phyloP scores from a whole-genome alignment of 2,329 filamentous ascomycete species.

The Dryadomyces sulphureus region DNA sequence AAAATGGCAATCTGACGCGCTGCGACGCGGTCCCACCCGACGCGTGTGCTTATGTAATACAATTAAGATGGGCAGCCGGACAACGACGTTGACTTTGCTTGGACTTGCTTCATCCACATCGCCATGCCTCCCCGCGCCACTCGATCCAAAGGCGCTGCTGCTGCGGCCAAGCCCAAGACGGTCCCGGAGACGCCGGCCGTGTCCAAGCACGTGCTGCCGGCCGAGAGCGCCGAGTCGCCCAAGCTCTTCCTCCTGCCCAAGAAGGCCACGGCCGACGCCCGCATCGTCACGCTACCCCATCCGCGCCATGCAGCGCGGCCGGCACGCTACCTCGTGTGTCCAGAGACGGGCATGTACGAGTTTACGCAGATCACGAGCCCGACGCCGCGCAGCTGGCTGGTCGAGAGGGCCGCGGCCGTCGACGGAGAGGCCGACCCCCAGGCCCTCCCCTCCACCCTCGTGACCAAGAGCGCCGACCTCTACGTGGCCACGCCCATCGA shows the following conservation, averaged over 20 bases:
- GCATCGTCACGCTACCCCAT: constrained; percentile 44
- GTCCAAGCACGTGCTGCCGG: constrained; percentile 26
- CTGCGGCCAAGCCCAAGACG: constrained; percentile 16
- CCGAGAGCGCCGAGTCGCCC: constrained; percentile 27
- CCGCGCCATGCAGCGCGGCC: constrained; percentile 36
- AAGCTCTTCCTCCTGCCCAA: constrained; percentile 47
- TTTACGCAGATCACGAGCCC: constrained; percentile 43
- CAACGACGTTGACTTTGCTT: not conserved
- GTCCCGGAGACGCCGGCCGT: constrained; percentile 14
- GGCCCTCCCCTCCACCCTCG: constrained; percentile 16
- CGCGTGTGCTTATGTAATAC: constrained; percentile 7
- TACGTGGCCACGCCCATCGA: constrained; percentile 76
- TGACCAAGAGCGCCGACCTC: constrained; percentile 57
- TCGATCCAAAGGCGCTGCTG: constrained; percentile 24
- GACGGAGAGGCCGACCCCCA: not conserved
- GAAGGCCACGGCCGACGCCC: constrained; percentile 35
- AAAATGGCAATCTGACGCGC: not conserved
- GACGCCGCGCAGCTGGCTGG: constrained; percentile 46
- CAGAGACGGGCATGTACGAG: constrained; percentile 47
- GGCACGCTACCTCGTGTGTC: constrained; percentile 47
- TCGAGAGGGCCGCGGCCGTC: constrained; percentile 16
- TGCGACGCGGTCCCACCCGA: constrained; percentile 1
- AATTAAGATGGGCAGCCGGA: not conserved
- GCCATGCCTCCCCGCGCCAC: constrained; percentile 17
- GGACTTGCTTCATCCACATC: constrained; percentile 9